Evolutionary conservation across 2,329 filamentous ascomycete species (phyloP).

Genomic region (Hymenoscyphus fraxineus): DNA sequence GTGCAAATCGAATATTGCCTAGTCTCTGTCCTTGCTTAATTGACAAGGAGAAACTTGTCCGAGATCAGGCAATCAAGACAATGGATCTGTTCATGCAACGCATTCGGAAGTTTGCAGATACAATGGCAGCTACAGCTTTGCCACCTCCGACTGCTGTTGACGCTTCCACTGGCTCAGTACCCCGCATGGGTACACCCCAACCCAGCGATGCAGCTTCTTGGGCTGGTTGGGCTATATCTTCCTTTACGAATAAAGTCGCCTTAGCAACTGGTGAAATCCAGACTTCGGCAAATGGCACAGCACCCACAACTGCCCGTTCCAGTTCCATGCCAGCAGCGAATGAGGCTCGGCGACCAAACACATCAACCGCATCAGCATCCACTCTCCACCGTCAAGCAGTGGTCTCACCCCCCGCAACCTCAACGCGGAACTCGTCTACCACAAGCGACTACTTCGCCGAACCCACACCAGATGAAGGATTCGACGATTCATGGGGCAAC

Average conservation of each 20-base stretch:
- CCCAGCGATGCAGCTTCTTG: constrained; percentile 64
- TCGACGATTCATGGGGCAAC: constrained; percentile 60
- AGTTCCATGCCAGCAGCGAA: constrained; percentile 39
- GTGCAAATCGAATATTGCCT: constrained; percentile 77
- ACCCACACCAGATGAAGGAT: constrained; percentile 59
- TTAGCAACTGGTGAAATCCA: constrained; percentile 84
- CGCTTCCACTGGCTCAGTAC: constrained; percentile 43
- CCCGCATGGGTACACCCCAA: constrained; percentile 78
- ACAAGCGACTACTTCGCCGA: constrained; percentile 53
- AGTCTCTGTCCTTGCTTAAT: constrained; percentile 79
- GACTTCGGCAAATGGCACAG: constrained; percentile 40
- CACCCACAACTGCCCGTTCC: constrained; percentile 40
- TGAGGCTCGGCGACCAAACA: constrained; percentile 35
- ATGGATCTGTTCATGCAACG: constrained; percentile 81
- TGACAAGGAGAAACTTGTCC: constrained; percentile 92
- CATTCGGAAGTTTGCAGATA: constrained; percentile 71
- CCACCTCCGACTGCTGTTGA: constrained; percentile 58
- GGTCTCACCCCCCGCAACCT: constrained; percentile 46
- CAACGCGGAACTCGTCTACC: constrained; percentile 42
- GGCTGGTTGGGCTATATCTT: constrained; percentile 98
- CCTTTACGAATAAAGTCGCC: constrained; percentile 92
- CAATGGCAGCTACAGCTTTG: constrained; percentile 76
- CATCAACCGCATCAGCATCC: constrained; percentile 51
- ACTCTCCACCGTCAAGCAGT: constrained; percentile 58
- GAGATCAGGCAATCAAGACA: constrained; percentile 87